These are phyloP conservation scores for Malassezia nana DNA, from an alignment of 1,284 basidiomycete genomes.

Conservation along the genomic window DNA sequence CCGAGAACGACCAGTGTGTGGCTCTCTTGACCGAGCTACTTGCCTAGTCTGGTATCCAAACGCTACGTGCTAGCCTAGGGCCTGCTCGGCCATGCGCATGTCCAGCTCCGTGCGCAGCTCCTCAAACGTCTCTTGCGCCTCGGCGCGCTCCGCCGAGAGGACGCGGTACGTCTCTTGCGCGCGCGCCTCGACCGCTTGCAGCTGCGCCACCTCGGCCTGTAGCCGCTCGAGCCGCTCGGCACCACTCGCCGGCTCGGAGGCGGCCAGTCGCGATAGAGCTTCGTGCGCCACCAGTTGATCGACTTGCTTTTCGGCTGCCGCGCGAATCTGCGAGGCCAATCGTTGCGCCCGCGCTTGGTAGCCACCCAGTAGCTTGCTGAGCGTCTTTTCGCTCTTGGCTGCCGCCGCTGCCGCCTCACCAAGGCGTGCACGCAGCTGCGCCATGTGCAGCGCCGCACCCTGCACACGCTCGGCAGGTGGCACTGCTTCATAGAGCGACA, in stretches of 20 bases:
- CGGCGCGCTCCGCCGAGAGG: constrained; percentile 23
- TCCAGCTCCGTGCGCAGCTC: constrained; percentile 36
- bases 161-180: constrained; percentile 31
- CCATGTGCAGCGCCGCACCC: constrained; percentile 58
- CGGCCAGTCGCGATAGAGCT: constrained; percentile 30
- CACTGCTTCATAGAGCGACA: background rate
- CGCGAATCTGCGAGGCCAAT: constrained; percentile 53
- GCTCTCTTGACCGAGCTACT: constrained; percentile 33
- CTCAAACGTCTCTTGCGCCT: constrained; percentile 30
- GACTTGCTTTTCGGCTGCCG: constrained; percentile 21
- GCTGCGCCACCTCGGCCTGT: constrained; percentile 26
- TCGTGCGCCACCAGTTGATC: constrained; percentile 23
- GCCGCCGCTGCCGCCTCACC: constrained; percentile 69
- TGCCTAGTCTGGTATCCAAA: background rate
- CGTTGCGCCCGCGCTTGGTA: constrained; percentile 70
- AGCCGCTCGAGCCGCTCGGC: constrained; percentile 32
- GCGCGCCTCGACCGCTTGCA: constrained; percentile 26
- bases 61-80: background rate
- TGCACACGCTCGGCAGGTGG: background rate
- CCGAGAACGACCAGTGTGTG: constrained; percentile 54
- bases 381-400: constrained; percentile 81
- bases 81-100: constrained; percentile 39
- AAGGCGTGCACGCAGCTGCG: constrained; percentile 64
- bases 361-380: constrained; percentile 75
- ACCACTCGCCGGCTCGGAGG: constrained; percentile 30